Conservation (phyloP, 768 basidiomycete species). For the Lactarius indigo region DNA sequence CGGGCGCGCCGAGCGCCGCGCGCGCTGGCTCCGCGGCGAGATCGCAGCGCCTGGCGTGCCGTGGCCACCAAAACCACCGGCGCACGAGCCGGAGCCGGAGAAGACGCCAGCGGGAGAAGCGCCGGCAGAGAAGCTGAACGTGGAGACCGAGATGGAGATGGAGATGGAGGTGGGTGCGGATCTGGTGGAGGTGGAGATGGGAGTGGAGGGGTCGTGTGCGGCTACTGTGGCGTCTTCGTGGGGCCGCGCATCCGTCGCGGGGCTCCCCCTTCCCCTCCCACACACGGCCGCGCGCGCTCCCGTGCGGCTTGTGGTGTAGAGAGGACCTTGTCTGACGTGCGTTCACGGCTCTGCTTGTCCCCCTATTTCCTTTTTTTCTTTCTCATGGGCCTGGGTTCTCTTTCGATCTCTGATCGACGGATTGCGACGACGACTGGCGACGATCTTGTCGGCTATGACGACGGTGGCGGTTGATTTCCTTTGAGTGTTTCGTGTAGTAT, state of each 20-base stretch:
- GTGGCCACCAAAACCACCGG: slow-evolving; percentile 7
- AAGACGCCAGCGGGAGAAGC: background rate
- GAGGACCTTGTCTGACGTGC: background rate
- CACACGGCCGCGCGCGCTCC: slow-evolving; percentile 3
- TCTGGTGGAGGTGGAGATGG: background rate
- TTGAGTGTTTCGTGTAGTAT: background rate
- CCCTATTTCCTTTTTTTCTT: background rate
- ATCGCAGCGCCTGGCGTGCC: slow-evolving; percentile 9
- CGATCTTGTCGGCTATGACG: background rate
- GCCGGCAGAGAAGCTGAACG: background rate
- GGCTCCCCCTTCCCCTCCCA: slow-evolving; percentile 9
- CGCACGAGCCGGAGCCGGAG: background rate
- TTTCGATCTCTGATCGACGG: background rate
- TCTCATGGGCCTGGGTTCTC: background rate
- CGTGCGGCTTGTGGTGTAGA: slow-evolving; percentile 8
- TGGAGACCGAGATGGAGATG: background rate
- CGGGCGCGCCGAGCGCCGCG: slow-evolving; percentile 35
- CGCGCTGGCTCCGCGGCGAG: slow-evolving; percentile 33
- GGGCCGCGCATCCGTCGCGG: slow-evolving; percentile 12
- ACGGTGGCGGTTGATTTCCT: background rate
- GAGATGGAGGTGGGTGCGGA: background rate
- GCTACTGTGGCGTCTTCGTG: background rate
- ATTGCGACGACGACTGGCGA: background rate
- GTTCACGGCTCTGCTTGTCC: background rate
- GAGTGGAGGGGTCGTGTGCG: background rate